Evolutionary conservation across 2,329 filamentous ascomycete genomes (phyloP), one percentile per base, ranked within the genome.

Genomic region (Cladosporium velox): DNA sequence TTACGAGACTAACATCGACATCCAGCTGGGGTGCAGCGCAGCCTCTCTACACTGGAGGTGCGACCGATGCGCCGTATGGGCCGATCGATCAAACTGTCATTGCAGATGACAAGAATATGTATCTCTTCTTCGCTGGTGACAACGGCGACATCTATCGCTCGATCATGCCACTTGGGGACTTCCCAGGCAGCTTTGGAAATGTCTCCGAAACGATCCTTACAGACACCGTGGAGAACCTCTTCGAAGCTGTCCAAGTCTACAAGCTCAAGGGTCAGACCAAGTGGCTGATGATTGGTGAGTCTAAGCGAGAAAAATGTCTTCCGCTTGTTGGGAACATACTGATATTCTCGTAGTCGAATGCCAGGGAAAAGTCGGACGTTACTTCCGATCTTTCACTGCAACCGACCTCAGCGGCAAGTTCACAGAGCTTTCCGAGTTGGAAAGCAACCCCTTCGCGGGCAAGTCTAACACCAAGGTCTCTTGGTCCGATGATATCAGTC

Each of bases 221-320:
- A 72, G 87, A 87, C 74, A 78, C 80, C 1, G 79, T 64, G 18
- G 80, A 85, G 73, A 86, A 87, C 72, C 80, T 90, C 1, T 90
- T 90, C 74, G 88, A 90, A 72, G 87, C 87, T 0, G 86, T 89
- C 0, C 84, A 90, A 71, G 88, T 90, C 52, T 90, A 90, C 78
- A 88, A 82, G 1, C 72, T 90, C 66, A 55, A 81, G 38, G 85
- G 84, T 28, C 28, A 32, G 28, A 80, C 79, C 68, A 77, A 83
- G 69, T 90, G 90, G 76, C 83, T 90, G 65, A 89, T 90, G 86
- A 83, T 90, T n/a, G 86, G 41, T 47, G 21, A 11, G 41, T 47
- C n/a, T 11, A n/a, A 2, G 7, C n/a, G 10, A 47, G 2, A 0
- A 12, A 7, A 24, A 1, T 47, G 8, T 47, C 41, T 47, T 24